Base-by-base conservation (phyloP, 2,329 filamentous ascomycete species). In the Penicillium sumatraense region DNA sequence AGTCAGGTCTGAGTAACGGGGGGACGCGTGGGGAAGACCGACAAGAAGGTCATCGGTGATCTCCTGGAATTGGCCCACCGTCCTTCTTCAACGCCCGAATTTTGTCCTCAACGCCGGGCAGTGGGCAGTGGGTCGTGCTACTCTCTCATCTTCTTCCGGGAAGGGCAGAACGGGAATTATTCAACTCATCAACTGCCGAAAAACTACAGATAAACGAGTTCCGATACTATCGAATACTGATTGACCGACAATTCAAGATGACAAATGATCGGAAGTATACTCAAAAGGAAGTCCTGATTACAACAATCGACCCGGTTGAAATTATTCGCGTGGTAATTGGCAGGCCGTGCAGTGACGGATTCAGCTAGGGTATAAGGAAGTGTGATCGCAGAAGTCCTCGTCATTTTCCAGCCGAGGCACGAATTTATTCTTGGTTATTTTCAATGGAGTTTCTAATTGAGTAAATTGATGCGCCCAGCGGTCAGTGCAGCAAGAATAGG, bases 401-500 rank as follows among this genome's bases (percentile, higher is more conserved):
- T 16, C 11, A 46, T 46, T 46, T 14, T 9, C 26, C 21, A 46
- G 26, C 42, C 42, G 42, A 46, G 27, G 16, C 5, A 21, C 11
- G n/a, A 46, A 16, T 45, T 7, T 3, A 31, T 20, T 46, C n/a
- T n/a, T 10, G 10, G 27, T 44, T 44, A 14, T 26, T 14, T 44
- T 18, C 3, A 16, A 26, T 24, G 33, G n/a, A n/a, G 36, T 41
- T 46, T 56, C 51, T 68, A 75, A 52, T 78, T 78, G 14, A 76
- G 52, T 31, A 80, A 59, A 58, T 74, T 80, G 23, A 79, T 76
- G 42, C 72, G 74, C 4, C 77, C 78, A 14, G 70, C 73, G 8
- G 71, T 72, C 53, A 75, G 64, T 16, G 62, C 68, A 49, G 58
- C 68, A 36, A 68, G 58, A 47, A 72, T 69, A 3, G 63, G 69